These are phyloP conservation scores for Ogataea neopini DNA, from an alignment of 805 yeast species.

Conservation along the genomic window DNA sequence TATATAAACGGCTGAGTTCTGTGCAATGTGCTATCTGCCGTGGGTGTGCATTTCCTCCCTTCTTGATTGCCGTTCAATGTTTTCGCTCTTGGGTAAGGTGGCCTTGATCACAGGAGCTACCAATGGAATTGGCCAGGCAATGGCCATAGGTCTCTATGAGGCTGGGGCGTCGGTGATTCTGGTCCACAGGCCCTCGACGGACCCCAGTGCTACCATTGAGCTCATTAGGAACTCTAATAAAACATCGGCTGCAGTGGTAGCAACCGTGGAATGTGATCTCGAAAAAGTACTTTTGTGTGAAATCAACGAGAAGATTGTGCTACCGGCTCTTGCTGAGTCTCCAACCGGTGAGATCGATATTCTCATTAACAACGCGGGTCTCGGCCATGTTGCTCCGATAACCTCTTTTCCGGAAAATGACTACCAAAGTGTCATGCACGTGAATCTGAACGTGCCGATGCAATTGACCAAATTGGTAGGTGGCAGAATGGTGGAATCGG, in stretches of 20 bases:
- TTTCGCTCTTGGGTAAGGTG: slow-evolving; percentile 41
- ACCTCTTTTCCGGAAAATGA: slow-evolving; percentile 40
- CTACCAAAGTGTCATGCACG: slow-evolving; percentile 41
- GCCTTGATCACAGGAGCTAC: slow-evolving; percentile 53
- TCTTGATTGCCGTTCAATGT: no score
- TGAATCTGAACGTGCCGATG: slow-evolving; percentile 41
- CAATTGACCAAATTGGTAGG: slow-evolving; percentile 41
- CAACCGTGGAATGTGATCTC: slow-evolving; percentile 30
- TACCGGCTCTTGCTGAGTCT: slow-evolving; percentile 33
- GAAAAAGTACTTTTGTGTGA: slow-evolving; percentile 32
- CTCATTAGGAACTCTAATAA: slow-evolving; percentile 30
- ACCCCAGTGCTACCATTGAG: slow-evolving; percentile 32
- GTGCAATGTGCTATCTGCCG: no score
- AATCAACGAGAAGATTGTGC: slow-evolving; percentile 31
- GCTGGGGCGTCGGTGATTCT: slow-evolving; percentile 46
- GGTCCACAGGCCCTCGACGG: slow-evolving; percentile 36
- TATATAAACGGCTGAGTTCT: no score
- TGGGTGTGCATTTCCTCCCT: no score
- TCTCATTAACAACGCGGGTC: slow-evolving; percentile 39
- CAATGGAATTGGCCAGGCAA: slow-evolving; percentile 55
- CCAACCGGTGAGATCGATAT: slow-evolving; percentile 34
- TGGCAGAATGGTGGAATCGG: slow-evolving; percentile 35
- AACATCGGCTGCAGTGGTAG: slow-evolving; percentile 27
- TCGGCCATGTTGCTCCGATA: slow-evolving; percentile 34
- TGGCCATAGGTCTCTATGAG: slow-evolving; percentile 51